Percentiles rank a stretch among this genome's conserved stretches.
phyloP scores from a whole-genome alignment of 2,329 filamentous ascomycete genomes.

The Neofusicoccum umdonicola region DNA sequence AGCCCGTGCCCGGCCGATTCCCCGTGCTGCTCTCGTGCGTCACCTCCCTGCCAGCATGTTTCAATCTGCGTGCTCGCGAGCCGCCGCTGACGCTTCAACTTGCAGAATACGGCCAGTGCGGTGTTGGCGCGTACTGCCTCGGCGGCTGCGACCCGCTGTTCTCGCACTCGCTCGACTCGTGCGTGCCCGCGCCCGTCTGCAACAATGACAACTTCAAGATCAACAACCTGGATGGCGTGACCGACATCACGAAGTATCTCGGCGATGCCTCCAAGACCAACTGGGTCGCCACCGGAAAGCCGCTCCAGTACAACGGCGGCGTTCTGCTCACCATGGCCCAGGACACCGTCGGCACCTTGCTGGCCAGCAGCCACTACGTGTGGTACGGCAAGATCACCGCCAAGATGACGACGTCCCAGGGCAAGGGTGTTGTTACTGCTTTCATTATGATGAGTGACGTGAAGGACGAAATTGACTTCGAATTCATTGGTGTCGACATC shows the following conservation, averaged over 20 bases:
- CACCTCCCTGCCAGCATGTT: conserved; percentile 28
- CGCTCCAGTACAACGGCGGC: conserved; percentile 62
- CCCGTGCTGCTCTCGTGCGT: conserved; percentile 43
- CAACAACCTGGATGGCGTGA: conserved; percentile 66
- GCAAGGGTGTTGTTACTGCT: conserved; percentile 87
- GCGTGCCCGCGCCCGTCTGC: conserved; percentile 81
- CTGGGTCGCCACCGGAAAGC: conserved; percentile 84
- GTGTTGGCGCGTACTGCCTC: conserved; percentile 90
- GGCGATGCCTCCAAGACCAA: conserved; percentile 77
- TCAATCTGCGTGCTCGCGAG: background rate
- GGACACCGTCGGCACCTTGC: conserved; percentile 79
- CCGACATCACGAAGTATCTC: conserved; percentile 75
- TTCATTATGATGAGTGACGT: conserved; percentile 95
- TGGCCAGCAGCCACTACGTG: conserved; percentile 82
- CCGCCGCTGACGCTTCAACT: conserved; percentile 11
- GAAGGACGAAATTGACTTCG: conserved; percentile 98
- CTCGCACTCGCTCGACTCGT: conserved; percentile 80
- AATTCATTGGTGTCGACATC: conserved; percentile 83
- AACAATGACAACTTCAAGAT: conserved; percentile 71
- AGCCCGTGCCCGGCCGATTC: conserved; percentile 65
- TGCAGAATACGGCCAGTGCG: conserved; percentile 86
- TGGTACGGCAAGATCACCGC: conserved; percentile 96
- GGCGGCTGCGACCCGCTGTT: conserved; percentile 89
- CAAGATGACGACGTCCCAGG: conserved; percentile 78
- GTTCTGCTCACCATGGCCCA: conserved; percentile 86